phyloP scores from a whole-genome alignment of 352 stramenopile genomes.

The Globisporangium alternatum region DNA sequence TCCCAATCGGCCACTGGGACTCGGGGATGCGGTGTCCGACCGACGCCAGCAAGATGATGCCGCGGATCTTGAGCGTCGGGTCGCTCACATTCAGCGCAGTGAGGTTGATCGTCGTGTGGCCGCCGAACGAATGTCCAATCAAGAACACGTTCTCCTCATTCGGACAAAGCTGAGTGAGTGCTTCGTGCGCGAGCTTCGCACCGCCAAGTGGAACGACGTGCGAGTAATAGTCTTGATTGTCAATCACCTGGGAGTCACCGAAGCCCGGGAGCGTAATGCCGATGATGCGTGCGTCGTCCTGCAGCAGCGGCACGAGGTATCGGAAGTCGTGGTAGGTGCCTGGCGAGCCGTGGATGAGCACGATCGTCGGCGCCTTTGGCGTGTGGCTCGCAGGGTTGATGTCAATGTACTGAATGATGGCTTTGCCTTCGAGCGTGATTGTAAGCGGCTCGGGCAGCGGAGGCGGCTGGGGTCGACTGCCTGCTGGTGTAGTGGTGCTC shows the following conservation, averaged over 20 bases:
- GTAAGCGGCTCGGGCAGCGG: constrained; percentile 24
- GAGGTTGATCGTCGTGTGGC: constrained; percentile 35
- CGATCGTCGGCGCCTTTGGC: constrained; percentile 29
- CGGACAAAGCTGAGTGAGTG: constrained; percentile 31
- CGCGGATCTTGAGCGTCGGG: constrained; percentile 6
- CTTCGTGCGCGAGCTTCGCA: constrained; percentile 36
- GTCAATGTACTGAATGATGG: constrained; percentile 41
- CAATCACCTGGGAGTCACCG: constrained; percentile 38
- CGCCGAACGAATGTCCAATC: constrained; percentile 13
- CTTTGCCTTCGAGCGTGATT: constrained; percentile 34
- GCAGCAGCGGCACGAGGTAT: constrained; percentile 51
- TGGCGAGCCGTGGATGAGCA: constrained; percentile 67
- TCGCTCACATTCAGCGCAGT: constrained; percentile 20
- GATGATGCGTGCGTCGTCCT: constrained; percentile 42
- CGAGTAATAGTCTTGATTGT: constrained; percentile 39
- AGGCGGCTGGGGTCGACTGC: neutral
- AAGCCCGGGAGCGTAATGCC: constrained; percentile 63
- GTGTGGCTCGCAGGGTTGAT: constrained; percentile 11
- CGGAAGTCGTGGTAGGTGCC: constrained; percentile 63
- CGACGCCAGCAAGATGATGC: constrained; percentile 19
- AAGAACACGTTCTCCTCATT: constrained; percentile 15
- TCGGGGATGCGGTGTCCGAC: constrained; percentile 4
- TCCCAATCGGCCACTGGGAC: constrained; percentile 10
- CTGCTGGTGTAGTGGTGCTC: neutral
- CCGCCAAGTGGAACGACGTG: constrained; percentile 36